These are phyloP conservation scores for Aspergillus jensenii DNA, from an alignment of 2,329 filamentous ascomycete genomes.

Conservation along the genomic window DNA sequence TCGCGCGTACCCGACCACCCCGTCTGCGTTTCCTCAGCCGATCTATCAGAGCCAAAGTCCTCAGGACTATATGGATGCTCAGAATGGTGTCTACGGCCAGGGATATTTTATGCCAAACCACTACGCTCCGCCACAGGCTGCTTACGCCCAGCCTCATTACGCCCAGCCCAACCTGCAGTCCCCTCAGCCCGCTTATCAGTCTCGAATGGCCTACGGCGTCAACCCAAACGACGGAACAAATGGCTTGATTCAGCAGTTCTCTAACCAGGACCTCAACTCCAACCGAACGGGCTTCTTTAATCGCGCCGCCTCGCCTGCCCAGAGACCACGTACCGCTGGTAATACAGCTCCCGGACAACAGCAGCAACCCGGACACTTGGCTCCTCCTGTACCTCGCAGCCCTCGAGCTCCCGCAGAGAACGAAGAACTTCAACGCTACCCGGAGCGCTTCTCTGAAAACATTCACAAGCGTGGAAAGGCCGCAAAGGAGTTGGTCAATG, in stretches of 20 bases:
- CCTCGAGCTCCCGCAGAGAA: constrained; percentile 58
- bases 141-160: constrained; percentile 52
- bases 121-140: constrained; percentile 54
- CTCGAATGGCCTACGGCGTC: constrained; percentile 52
- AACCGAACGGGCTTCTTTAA: constrained; percentile 70
- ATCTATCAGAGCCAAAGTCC: constrained; percentile 65
- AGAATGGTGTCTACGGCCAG: constrained; percentile 42
- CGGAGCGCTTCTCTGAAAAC: constrained; percentile 84
- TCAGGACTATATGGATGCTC: constrained; percentile 60
- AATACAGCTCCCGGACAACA: constrained; percentile 54
- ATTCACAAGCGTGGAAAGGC: constrained; percentile 72
- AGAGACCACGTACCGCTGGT: constrained; percentile 79
- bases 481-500: constrained; percentile 64
- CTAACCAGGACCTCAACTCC: constrained; percentile 86
- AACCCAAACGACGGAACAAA: constrained; percentile 82
- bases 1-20: constrained; percentile 79
- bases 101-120: constrained; percentile 65
- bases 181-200: constrained; percentile 55
- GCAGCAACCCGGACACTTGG: constrained; percentile 67
- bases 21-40: constrained; percentile 93
- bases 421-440: constrained; percentile 73
- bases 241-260: constrained; percentile 91
- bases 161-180: constrained; percentile 55
- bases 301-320: constrained; percentile 66
- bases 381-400: constrained; percentile 63